A percentile compares a stretch with the other conserved stretches of the same genome.
phyloP scores from a whole-genome alignment of 768 basidiomycete species.

The Agrocybe praecox region DNA sequence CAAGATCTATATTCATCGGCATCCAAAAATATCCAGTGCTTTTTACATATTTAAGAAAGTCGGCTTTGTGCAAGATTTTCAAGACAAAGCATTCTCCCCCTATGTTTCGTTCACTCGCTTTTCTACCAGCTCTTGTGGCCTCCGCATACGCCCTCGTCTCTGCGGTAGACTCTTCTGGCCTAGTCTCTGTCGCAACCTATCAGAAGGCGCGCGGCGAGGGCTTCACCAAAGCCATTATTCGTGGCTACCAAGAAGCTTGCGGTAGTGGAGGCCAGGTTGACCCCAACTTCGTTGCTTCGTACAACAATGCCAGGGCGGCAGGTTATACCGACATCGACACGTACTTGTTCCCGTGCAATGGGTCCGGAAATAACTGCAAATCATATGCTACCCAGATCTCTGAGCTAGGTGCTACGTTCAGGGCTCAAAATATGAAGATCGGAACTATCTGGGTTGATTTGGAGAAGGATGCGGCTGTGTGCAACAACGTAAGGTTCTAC shows the following conservation, averaged over 20 bases:
- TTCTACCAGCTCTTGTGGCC: constrained; percentile 10
- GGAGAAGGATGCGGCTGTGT: constrained; percentile 18
- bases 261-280: constrained; percentile 19
- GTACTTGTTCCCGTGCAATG: constrained; percentile 23
- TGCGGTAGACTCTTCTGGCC: constrained; percentile 18
- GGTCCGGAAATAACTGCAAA: constrained; percentile 19
- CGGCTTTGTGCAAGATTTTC: too few relatives aligned
- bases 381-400: constrained; percentile 15
- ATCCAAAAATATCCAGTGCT: too few relatives aligned
- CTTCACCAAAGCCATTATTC: constrained; percentile 22
- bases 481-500: constrained; percentile 13
- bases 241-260: constrained; percentile 19
- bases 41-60: too few relatives aligned
- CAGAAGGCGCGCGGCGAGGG: constrained; percentile 16
- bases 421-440: constrained; percentile 17
- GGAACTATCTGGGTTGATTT: constrained; percentile 21
- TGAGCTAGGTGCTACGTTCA: constrained; percentile 14
- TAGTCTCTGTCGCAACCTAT: constrained; percentile 16
- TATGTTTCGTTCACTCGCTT: not conserved
- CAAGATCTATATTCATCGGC: too few relatives aligned
- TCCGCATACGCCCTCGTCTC: constrained; percentile 17
- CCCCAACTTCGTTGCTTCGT: constrained; percentile 20
- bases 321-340: constrained; percentile 20
- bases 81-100: not conserved
- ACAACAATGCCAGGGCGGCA: constrained; percentile 20